phyloP scores from a whole-genome alignment of 768 basidiomycete species.

The Flagelloscypha sp. region DNA sequence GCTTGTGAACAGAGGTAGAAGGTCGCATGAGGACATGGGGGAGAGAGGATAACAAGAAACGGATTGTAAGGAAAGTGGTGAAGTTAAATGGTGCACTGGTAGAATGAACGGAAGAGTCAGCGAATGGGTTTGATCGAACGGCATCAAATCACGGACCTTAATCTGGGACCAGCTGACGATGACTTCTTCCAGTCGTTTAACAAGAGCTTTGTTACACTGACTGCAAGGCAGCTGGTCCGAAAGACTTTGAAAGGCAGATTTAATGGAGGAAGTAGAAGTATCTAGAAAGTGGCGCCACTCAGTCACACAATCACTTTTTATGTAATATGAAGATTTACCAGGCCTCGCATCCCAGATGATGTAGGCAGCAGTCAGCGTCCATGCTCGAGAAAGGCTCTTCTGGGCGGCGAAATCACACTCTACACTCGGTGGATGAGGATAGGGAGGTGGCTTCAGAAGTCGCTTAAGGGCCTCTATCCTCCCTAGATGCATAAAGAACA shows the following conservation, averaged over 20 bases:
- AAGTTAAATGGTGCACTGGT: no score
- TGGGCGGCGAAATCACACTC: conserved; percentile 26
- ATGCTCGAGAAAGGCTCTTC: conserved; percentile 27
- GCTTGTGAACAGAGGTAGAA: no score
- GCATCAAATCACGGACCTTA: conserved; percentile 18
- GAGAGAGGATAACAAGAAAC: no score
- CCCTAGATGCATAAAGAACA: conserved; percentile 29
- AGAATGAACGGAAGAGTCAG: no score
- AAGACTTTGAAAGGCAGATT: conserved; percentile 19
- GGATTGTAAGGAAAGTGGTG: no score
- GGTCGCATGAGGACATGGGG: no score
- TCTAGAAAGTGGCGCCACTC: no score
- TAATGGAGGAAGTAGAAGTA: conserved; percentile 19
- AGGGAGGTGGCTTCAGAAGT: conserved; percentile 16
- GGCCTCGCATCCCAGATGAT: conserved; percentile 29
- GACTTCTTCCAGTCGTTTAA: conserved; percentile 19
- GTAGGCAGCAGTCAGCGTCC: conserved; percentile 28
- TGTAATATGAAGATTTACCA: conserved; percentile 24
- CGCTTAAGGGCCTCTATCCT: conserved; percentile 27
- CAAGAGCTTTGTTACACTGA: conserved; percentile 18
- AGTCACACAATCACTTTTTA: no score
- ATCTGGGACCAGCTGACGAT: conserved; percentile 23
- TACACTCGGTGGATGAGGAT: conserved; percentile 20
- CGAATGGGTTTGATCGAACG: no score
- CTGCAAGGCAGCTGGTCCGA: conserved; percentile 21